Base-by-base conservation (phyloP, 371 early-diverging fungal genomes). In the Mucor piriformis region DNA sequence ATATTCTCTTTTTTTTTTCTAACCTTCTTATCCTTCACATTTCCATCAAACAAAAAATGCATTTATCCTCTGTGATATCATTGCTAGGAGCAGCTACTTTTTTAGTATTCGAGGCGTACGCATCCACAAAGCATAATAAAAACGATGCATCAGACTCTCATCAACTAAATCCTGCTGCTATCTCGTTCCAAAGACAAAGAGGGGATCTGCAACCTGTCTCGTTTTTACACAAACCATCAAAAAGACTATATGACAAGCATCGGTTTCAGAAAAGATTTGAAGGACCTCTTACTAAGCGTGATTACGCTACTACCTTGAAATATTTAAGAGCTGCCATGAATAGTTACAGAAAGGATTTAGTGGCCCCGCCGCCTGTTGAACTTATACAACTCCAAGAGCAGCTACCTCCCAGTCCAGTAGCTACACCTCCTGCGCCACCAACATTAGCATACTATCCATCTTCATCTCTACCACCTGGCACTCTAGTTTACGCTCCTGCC, bases 251-350 rank as follows among this genome's bases (percentile, higher is more conserved):
- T 42, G 24, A 29, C 29, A 32, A 8, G 11, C 18, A 20, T 2
- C 21, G 10, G 12, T 13, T 43, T 18, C 1, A 42, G 33, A 54
- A 11, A 20, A 44, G n/a, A n/a, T n/a, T n/a, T 16, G 6, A 29
- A 23, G 15, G 13, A 2, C 16, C 21, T 23, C 10, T 35, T 1
- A 10, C 5, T 10, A 57, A 57, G 35, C 47, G 57, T 1, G 49
- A 57, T 27, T 47, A 57, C 37, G 57, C 57, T 16, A 37, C 57
- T 11, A 38, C 57, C 0, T 25, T 57, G 6, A 21, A 24, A n/a
- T 48, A 48, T 38, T 27, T 57, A 21, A 34, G 29, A 27, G 49
- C 57, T 35, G 49, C 57, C 13, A 57, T 57, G 49, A 34, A 15
- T 11, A 57, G 49, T 8, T 57, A 47, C 18, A 34, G 29, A 5